Evolutionary conservation across 192 early-diverging fungal species (phyloP), one percentile per base, ranked within the genome.

Genomic region (Pilobolus umbonatus): DNA sequence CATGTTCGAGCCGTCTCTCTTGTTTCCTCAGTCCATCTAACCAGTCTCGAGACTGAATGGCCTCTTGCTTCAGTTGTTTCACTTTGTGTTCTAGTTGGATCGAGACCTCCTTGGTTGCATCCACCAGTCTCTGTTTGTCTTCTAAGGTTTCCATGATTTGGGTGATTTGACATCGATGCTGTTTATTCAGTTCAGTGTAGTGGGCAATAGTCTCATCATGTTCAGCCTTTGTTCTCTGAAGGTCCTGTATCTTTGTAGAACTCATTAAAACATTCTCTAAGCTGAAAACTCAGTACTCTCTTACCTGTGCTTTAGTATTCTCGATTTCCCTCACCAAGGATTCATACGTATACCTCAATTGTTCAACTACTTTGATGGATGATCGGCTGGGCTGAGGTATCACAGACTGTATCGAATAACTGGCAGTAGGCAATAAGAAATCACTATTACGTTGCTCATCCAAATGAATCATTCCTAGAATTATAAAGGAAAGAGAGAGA

Each of bases 101-200:
- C 24, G 67, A 64, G 35, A 39, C 40, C 26, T 51, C 46, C 46
- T 58, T 57, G 14, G 67, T 69, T 31, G 30, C 22, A 28, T 69
- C 67, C 39, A 69, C 29, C 15, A 60, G 36, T 34, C 55, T 48
- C 35, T 69, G 56, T 52, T 69, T 69, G 19, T 49, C 42, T 43
- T 69, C 67, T 32, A 69, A 42, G 7, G 59, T 22, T 47, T 69
- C 48, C 67, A 69, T 69, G 24, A 69, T 36, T 49, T 64, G 39
- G 36, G 63, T 62, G 29, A 69, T 64, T 29, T 54, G 45, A 21
- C 39, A 31, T 15, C 67, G 48, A 47, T 50, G 59, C 11, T 36
- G 10, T 29, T 49, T 56, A 47, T 69, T 69, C 5, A 56, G 60
- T 22, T 62, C 43, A 47, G 55, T 50, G 47, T 59, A 60, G 9